Percentiles rank a stretch among this genome's conserved stretches.
These are phyloP conservation scores for Metschnikowia cerradonensis DNA, from an alignment of 805 yeast species.

Conservation along the genomic window DNA sequence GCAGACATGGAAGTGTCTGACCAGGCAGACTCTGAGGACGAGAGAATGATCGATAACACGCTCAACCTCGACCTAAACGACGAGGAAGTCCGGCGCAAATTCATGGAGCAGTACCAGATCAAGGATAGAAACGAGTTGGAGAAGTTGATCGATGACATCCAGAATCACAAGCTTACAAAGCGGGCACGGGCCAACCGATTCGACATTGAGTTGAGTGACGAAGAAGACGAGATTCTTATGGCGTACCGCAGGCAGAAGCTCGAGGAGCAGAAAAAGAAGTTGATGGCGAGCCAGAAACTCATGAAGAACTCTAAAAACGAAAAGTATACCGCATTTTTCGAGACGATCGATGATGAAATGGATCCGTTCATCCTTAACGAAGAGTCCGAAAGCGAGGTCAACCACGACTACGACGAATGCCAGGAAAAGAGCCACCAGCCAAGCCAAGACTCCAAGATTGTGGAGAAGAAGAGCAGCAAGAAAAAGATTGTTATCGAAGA, in stretches of 20 bases:
- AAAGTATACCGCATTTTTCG: constrained; percentile 64
- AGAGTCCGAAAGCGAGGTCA: constrained; percentile 23
- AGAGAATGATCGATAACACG: constrained; percentile 70
- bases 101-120: constrained; percentile 57
- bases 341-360: constrained; percentile 51
- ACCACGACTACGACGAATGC: constrained; percentile 14
- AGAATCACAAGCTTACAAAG: constrained; percentile 65
- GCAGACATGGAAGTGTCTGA: constrained; percentile 56
- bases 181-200: constrained; percentile 49
- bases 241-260: constrained; percentile 43
- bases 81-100: constrained; percentile 52
- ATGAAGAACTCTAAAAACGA: constrained; percentile 46
- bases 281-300: constrained; percentile 44
- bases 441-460: constrained; percentile 14
- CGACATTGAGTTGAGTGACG: constrained; percentile 68
- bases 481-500: constrained; percentile 40
- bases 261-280: constrained; percentile 45
- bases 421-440: neutral
- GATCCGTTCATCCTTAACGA: constrained; percentile 26
- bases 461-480: constrained; percentile 27
- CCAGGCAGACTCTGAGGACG: constrained; percentile 70
- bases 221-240: constrained; percentile 59
- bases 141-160: constrained; percentile 65
- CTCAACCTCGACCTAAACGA: constrained; percentile 54
- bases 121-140: constrained; percentile 62